These are phyloP conservation scores for Alternaria conjuncta DNA, from an alignment of 2,329 filamentous ascomycete genomes.

Conservation along the genomic window DNA sequence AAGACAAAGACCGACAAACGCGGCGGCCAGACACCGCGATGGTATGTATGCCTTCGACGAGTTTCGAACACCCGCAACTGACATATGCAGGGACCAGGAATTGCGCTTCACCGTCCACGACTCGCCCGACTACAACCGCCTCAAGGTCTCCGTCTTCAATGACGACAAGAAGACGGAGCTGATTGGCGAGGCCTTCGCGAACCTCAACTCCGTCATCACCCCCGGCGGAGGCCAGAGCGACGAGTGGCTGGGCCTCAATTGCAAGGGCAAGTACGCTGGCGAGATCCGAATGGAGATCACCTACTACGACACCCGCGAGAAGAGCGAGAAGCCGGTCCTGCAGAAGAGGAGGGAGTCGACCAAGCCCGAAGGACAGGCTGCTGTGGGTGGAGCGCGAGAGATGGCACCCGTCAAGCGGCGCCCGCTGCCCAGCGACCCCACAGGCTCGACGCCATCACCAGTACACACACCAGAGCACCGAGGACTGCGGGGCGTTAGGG, in stretches of 20 bases:
- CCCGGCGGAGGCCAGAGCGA: slow-evolving; percentile 92
- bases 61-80: slow-evolving; percentile 9
- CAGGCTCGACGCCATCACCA: slow-evolving; percentile 55
- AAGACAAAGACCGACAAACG: slow-evolving; percentile 94
- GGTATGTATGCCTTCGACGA: slow-evolving; percentile 65
- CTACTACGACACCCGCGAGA: slow-evolving; percentile 89
- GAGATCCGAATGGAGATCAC: slow-evolving; percentile 95
- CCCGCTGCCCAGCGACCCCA: slow-evolving; percentile 81
- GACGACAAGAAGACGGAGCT: slow-evolving; percentile 98
- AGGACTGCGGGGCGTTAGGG: slow-evolving; percentile 35
- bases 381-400: slow-evolving; percentile 58
- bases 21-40: slow-evolving; percentile 93
- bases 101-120: slow-evolving; percentile 95
- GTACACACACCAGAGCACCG: slow-evolving; percentile 39
- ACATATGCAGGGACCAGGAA: slow-evolving; percentile 83
- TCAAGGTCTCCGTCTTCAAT: slow-evolving; percentile 96
- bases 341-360: slow-evolving; percentile 60
- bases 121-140: slow-evolving; percentile 91
- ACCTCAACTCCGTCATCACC: slow-evolving; percentile 79
- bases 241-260: slow-evolving; percentile 86
- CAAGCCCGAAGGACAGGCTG: slow-evolving; percentile 46
- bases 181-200: slow-evolving; percentile 92
- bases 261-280: slow-evolving; percentile 92
- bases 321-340: slow-evolving; percentile 70
- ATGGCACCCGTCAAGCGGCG: slow-evolving; percentile 76